phyloP scores from a whole-genome alignment of 179 eudicot species.

The Carnegiea gigantea region DNA sequence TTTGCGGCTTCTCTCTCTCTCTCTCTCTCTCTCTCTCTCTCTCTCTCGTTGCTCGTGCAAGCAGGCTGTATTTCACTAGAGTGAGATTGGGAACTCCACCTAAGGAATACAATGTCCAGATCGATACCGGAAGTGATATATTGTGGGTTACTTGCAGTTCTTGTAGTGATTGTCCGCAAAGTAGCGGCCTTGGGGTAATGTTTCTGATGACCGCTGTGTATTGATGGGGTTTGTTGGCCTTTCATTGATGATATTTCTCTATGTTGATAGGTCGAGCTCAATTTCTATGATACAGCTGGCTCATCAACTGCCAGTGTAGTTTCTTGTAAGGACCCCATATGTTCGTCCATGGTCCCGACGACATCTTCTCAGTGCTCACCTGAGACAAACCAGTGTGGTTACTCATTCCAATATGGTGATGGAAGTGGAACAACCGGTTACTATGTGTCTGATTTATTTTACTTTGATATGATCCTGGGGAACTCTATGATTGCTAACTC shows the following conservation, averaged over 20 bases:
- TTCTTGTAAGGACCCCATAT: slow-evolving; percentile 78
- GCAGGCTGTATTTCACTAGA: slow-evolving; percentile 83
- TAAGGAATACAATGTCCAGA: slow-evolving; percentile 86
- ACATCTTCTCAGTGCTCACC: slow-evolving; percentile 66
- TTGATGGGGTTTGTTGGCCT: neutral
- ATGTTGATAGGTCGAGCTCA: slow-evolving; percentile 60
- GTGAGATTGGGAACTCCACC: slow-evolving; percentile 85
- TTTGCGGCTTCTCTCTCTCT: neutral
- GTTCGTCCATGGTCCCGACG: slow-evolving; percentile 57
- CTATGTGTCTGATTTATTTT: slow-evolving; percentile 71
- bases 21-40: neutral
- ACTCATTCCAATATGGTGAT: slow-evolving; percentile 88
- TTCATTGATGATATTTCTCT: neutral
- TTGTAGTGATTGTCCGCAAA: slow-evolving; percentile 79
- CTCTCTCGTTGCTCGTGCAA: slow-evolving; percentile 14
- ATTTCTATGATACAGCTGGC: slow-evolving; percentile 61
- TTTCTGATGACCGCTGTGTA: slow-evolving; percentile 11
- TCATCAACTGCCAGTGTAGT: slow-evolving; percentile 68
- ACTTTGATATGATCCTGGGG: slow-evolving; percentile 67
- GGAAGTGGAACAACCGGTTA: slow-evolving; percentile 93
- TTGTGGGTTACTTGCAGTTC: slow-evolving; percentile 85
- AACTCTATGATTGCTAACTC: slow-evolving; percentile 61
- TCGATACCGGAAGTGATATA: slow-evolving; percentile 95
- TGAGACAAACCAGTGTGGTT: slow-evolving; percentile 65
- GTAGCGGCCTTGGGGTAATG: slow-evolving; percentile 88